These are phyloP conservation scores for Xylariales sp. DNA, from an alignment of 2,329 filamentous ascomycete genomes.

Conservation along the genomic window DNA sequence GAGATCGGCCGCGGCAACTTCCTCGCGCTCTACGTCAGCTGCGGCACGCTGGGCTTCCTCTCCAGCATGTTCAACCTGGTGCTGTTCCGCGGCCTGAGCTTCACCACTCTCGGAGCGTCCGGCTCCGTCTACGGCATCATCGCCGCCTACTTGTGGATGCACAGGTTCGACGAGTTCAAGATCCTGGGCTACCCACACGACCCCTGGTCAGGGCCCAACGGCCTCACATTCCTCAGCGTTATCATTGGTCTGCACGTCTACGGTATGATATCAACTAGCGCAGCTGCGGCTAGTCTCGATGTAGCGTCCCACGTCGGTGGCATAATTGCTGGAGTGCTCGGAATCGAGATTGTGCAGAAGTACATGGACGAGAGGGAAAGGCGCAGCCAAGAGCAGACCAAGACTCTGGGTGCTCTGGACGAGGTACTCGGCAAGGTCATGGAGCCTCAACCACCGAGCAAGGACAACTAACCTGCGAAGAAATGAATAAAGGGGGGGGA, in stretches of 20 bases:
- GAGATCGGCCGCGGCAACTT: slow-evolving; percentile 67
- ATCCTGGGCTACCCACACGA: slow-evolving; percentile 54
- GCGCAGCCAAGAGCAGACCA: slow-evolving; percentile 15
- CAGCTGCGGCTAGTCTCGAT: slow-evolving; percentile 39
- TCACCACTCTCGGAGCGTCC: slow-evolving; percentile 62
- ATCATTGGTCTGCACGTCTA: slow-evolving; percentile 44
- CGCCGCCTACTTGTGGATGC: slow-evolving; percentile 58
- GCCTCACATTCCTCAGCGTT: slow-evolving; percentile 48
- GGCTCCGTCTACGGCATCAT: slow-evolving; percentile 59
- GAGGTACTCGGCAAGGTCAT: slow-evolving; percentile 13
- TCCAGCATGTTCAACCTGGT: slow-evolving; percentile 50
- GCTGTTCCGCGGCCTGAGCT: slow-evolving; percentile 37
- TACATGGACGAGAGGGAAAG: slow-evolving; percentile 21
- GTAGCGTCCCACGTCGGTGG: slow-evolving; percentile 50
- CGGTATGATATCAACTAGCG: slow-evolving; percentile 36
- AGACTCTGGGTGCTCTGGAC: slow-evolving; percentile 17
- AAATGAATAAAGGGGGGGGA: not conserved
- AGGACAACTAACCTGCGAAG: not conserved
- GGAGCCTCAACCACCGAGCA: not conserved
- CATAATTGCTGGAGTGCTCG: slow-evolving; percentile 41
- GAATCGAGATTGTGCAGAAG: slow-evolving; percentile 29
- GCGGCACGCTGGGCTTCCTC: slow-evolving; percentile 55
- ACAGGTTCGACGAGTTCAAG: slow-evolving; percentile 52
- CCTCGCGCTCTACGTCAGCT: slow-evolving; percentile 60
- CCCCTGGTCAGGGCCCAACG: slow-evolving; percentile 46